Base-by-base conservation (phyloP, 495 filamentous ascomycete genomes). In the Letharia columbiana region DNA sequence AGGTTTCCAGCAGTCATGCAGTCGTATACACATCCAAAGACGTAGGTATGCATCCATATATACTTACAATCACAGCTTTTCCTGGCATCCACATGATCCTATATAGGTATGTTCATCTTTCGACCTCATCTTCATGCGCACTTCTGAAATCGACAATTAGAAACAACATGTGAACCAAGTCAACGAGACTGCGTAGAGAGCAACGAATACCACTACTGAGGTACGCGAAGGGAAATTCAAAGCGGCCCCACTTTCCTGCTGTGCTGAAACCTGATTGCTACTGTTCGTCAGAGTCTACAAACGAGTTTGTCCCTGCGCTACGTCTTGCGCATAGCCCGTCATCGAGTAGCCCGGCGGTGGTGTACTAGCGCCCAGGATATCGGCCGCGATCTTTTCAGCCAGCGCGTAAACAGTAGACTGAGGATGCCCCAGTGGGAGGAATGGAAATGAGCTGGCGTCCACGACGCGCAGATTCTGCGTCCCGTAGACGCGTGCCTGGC, bases 361-460 rank as follows among this genome's bases (percentile, higher is more conserved):
- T 39, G 33, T 35, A n/a, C 13, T 39, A 13, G 20, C 77, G 73
- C 60, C 66, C 63, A 56, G 28, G 18, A 68, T 67, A 61, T 68
- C 64, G 5, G 67, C 71, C 39, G 76, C 76, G 62, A 78, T 77
- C 71, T 76, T 79, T 66, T 78, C 77, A 2, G 75, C 77, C 9
- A 80, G 63, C 17, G 72, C 76, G 63, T 74, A 81, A 3, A 81
- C 67, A 0, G 74, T 75, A 4, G 72, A 58, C 67, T 75, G 65
- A 2, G 81, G 82, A 63, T 83, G 80, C 0, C 78, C 79, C 0
- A 81, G 76, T 10, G 77, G 75, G n/a, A 80, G 62, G n/a, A 83
- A 73, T 1, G 84, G 81, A 66, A 83, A 84, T 3, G 77, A 70
- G 60, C 76, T 79, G 9, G 81, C 84, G 69, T 87, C 84, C 33